Evolutionary conservation across 345 rosid genomes (phyloP).

Genomic region (Salix viminalis): DNA sequence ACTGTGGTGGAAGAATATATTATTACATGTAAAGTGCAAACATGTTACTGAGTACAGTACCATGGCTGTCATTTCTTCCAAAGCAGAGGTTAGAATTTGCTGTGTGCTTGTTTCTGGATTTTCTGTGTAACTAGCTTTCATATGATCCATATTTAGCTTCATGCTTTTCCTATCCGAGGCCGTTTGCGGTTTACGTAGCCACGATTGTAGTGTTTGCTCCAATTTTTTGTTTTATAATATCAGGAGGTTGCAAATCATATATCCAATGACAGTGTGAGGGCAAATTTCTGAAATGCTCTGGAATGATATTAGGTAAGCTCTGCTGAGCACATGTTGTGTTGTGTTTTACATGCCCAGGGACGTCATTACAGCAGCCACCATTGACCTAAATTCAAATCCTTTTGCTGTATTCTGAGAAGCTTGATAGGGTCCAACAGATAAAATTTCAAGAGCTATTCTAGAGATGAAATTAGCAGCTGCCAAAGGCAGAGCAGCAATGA

Average conservation of each 20-base stretch:
- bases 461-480: constrained; percentile 48
- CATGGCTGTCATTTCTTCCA: not conserved
- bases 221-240: constrained; percentile 19
- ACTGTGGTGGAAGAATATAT: not conserved
- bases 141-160: not conserved
- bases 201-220: constrained; percentile 6
- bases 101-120: not conserved
- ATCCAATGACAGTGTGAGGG: constrained; percentile 29
- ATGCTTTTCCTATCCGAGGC: not conserved
- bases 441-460: constrained; percentile 37
- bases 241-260: constrained; percentile 31
- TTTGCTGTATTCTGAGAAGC: constrained; percentile 18
- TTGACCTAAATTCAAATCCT: not conserved
- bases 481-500: constrained; percentile 37
- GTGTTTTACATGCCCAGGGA: not conserved
- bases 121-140: not conserved
- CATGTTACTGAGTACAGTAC: not conserved
- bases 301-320: constrained; percentile 33
- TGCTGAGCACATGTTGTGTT: not conserved
- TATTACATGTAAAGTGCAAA: not conserved
- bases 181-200: not conserved
- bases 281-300: constrained; percentile 19
- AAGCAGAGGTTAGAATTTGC: not conserved
- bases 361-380: not conserved
- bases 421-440: constrained; percentile 39